Percentiles rank a stretch among this genome's conserved stretches.
These are phyloP conservation scores for Pseudogymnoascus sp. DNA, from an alignment of 2,329 filamentous ascomycete species.

Conservation along the genomic window DNA sequence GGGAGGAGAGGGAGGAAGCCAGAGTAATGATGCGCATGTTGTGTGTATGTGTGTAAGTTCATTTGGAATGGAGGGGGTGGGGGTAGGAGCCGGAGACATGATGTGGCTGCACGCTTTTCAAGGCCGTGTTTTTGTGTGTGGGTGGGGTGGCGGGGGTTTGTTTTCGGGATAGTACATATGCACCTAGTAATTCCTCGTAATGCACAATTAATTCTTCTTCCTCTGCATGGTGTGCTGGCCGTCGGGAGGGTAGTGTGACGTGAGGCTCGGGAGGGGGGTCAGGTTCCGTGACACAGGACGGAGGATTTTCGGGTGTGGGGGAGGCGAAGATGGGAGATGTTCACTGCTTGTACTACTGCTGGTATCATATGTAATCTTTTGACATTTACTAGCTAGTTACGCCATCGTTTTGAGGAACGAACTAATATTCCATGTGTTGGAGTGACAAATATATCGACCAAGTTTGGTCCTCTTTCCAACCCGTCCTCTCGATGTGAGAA, in stretches of 20 bases:
- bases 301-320: background rate
- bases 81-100: background rate
- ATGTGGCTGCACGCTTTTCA: background rate
- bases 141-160: background rate
- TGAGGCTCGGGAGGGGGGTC: background rate
- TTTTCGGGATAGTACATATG: conserved; percentile 5
- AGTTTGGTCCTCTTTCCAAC: background rate
- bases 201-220: conserved; percentile 6
- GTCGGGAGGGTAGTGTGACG: background rate
- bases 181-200: conserved; percentile 8
- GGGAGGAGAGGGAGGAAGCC: background rate
- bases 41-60: background rate
- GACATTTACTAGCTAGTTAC: background rate
- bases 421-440: background rate
- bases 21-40: background rate
- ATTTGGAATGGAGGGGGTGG: background rate
- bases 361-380: background rate
- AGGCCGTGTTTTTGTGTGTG: background rate
- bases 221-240: background rate
- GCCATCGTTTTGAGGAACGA: background rate
- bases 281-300: background rate
- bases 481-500: conserved; percentile 1
- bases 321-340: background rate
- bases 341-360: background rate
- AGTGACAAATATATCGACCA: background rate